These are phyloP conservation scores for Kazachstania taianensis DNA, from an alignment of 805 yeast species.

Conservation along the genomic window DNA sequence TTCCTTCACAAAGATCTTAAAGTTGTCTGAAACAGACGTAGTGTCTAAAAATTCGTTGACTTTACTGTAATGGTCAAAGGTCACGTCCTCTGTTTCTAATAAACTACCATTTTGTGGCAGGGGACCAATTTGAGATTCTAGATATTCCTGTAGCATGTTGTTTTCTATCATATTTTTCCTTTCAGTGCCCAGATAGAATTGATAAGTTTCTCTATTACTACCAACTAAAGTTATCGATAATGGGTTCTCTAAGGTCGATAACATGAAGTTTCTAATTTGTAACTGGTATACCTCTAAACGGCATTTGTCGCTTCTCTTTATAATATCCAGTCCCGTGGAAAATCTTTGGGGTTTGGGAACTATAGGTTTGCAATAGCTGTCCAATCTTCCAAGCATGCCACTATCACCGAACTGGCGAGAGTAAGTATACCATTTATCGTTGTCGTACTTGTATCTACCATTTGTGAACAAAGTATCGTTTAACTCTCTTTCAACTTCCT, in stretches of 20 bases:
- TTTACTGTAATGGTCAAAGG: conserved; percentile 14
- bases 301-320: conserved; percentile 14
- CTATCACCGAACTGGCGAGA: conserved; percentile 3
- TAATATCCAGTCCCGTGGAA: conserved; percentile 10
- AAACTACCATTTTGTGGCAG: background rate
- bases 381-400: background rate
- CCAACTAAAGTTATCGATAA: conserved; percentile 21
- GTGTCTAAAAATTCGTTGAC: conserved; percentile 14
- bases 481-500: conserved; percentile 12
- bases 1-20: conserved; percentile 9
- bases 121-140: conserved; percentile 1
- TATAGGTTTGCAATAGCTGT: conserved; percentile 1
- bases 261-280: conserved; percentile 21
- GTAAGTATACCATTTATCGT: conserved; percentile 10
- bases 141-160: conserved; percentile 10
- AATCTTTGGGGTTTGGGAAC: conserved; percentile 2
- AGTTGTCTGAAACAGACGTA: conserved; percentile 5
- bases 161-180: conserved; percentile 19
- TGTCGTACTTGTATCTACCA: conserved; percentile 14
- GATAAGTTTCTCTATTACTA: conserved; percentile 12
- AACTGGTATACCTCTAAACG: conserved; percentile 25
- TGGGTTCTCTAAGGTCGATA: conserved; percentile 14
- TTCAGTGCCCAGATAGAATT: conserved; percentile 9
- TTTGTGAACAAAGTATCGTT: conserved; percentile 13
- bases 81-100: conserved; percentile 2